These are phyloP conservation scores for Rutidosis leptorrhynchoides DNA, from an alignment of 129 eudicot genomes.

Conservation along the genomic window DNA sequence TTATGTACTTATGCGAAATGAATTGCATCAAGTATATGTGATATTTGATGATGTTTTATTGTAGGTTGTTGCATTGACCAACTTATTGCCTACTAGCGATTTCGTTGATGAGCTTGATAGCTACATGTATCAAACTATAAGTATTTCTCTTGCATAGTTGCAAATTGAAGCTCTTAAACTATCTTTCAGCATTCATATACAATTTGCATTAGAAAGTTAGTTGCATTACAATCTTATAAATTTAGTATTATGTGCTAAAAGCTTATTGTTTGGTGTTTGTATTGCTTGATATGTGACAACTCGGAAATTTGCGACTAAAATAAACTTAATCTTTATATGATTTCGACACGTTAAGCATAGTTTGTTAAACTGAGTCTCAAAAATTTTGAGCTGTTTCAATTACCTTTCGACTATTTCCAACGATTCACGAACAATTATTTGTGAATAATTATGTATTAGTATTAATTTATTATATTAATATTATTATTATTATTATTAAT, in stretches of 20 bases:
- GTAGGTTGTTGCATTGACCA: slow-evolving; percentile 92
- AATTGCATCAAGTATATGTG: not conserved
- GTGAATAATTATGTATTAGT: no score
- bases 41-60: slow-evolving; percentile 9
- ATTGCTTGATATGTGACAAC: slow-evolving; percentile 15
- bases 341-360: no score
- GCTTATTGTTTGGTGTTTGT: slow-evolving; percentile 4
- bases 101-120: slow-evolving; percentile 87
- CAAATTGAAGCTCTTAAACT: not conserved
- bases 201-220: not conserved
- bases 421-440: no score
- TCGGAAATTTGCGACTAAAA: no score
- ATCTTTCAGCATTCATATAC: not conserved
- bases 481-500: no score
- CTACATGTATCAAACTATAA: slow-evolving; percentile 97
- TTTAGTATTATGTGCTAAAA: slow-evolving; percentile 13
- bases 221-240: not conserved
- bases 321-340: no score
- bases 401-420: no score
- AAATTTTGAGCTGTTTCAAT: no score
- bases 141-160: slow-evolving; percentile 13
- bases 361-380: no score
- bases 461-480: no score
- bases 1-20: not conserved
- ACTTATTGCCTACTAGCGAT: slow-evolving; percentile 89